A percentile compares a stretch with the other conserved stretches of the same genome.
Evolutionary conservation across 192 early-diverging fungal species (phyloP).

Genomic region (Oehlia diaphana): DNA sequence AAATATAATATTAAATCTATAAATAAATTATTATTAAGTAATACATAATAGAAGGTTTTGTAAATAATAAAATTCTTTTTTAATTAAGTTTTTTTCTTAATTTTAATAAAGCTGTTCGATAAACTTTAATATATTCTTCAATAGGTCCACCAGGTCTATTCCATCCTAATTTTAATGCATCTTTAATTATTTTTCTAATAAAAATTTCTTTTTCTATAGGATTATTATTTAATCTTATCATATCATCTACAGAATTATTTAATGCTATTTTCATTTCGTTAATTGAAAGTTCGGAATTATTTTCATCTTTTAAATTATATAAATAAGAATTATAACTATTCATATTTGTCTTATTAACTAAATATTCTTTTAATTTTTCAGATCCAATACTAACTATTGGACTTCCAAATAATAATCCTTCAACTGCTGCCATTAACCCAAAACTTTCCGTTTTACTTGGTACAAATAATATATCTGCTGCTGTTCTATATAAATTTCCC

Average conservation of each 20-base stretch:
- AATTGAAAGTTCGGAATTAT: constrained; percentile 31
- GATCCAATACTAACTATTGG: constrained; percentile 51
- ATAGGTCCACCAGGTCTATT: constrained; percentile 50
- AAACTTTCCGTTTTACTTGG: constrained; percentile 55
- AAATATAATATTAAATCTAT: too few species aligned
- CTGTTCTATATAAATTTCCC: constrained; percentile 46
- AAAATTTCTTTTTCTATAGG: constrained; percentile 46
- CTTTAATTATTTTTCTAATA: constrained; percentile 43
- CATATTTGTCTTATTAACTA: constrained; percentile 40
- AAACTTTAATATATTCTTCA: constrained; percentile 47
- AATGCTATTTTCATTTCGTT: constrained; percentile 43
- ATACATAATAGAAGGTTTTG: too few species aligned
- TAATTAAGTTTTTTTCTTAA: not conserved
- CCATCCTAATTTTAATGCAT: constrained; percentile 52
- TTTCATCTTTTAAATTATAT: constrained; percentile 34
- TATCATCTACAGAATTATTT: constrained; percentile 38
- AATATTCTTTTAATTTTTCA: constrained; percentile 51
- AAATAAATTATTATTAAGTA: too few species aligned
- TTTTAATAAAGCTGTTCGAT: constrained; percentile 35
- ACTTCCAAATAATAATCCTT: constrained; percentile 58
- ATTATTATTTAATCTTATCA: constrained; percentile 23
- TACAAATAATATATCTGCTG: constrained; percentile 55
- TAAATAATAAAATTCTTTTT: too few species aligned
- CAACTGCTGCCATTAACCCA: constrained; percentile 51
- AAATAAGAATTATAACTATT: constrained; percentile 25